Conservation (phyloP, 2,329 filamentous ascomycete genomes). For the Neofusicoccum ribis region DNA sequence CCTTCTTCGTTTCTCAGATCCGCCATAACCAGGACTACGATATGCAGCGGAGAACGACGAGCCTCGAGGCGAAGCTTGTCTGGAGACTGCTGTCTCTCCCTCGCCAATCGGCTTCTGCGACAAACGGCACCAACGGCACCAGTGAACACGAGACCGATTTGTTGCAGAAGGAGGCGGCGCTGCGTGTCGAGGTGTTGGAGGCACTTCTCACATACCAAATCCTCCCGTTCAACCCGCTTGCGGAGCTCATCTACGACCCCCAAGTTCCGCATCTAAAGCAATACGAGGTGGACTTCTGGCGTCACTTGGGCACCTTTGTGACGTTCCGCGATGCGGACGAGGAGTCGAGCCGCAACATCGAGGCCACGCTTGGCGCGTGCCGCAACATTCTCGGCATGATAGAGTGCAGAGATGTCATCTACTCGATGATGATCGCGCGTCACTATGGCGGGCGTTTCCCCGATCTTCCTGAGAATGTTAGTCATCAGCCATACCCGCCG, state of each 20-base stretch:
- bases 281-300: constrained; percentile 77
- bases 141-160: constrained; percentile 56
- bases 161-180: constrained; percentile 60
- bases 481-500: constrained; percentile 27
- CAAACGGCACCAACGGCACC: constrained; percentile 45
- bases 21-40: constrained; percentile 17
- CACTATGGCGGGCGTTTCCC: constrained; percentile 65
- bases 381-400: constrained; percentile 73
- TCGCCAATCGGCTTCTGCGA: constrained; percentile 40
- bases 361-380: constrained; percentile 65
- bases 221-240: constrained; percentile 59
- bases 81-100: constrained; percentile 61
- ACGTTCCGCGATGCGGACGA: constrained; percentile 64
- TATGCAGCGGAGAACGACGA: constrained; percentile 33
- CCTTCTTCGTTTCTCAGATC: constrained; percentile 57
- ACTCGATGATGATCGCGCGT: constrained; percentile 80
- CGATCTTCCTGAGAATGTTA: constrained; percentile 45
- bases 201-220: constrained; percentile 72
- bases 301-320: constrained; percentile 70
- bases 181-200: constrained; percentile 74
- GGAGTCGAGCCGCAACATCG: constrained; percentile 58
- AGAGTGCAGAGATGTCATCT: constrained; percentile 88
- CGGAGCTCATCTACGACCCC: constrained; percentile 51
- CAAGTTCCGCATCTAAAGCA: constrained; percentile 37
- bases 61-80: constrained; percentile 60